Percentiles rank a stretch among this genome's conserved stretches.
Conservation (phyloP, 1,284 basidiomycete genomes). For the Anthracocystis walkeri region DNA sequence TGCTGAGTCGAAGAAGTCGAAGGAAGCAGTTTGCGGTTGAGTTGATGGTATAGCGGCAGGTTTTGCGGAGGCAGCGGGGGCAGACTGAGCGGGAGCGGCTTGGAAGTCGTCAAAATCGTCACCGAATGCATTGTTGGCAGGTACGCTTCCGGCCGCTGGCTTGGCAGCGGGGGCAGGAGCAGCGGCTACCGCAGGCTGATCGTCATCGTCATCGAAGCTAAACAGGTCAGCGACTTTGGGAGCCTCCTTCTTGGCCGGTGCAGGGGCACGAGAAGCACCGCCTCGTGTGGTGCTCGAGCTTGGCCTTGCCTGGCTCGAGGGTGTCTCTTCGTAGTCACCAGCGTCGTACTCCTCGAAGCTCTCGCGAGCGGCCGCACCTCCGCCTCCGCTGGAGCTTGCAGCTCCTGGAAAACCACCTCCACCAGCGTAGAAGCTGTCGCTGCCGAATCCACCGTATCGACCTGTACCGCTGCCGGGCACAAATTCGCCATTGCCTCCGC, state of each 20-base stretch:
- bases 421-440: slow-evolving; percentile 74
- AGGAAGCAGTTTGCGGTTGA: slow-evolving; percentile 68
- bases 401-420: slow-evolving; percentile 73
- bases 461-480: slow-evolving; percentile 74
- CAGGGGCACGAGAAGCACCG: slow-evolving; percentile 19
- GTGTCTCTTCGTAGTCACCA: slow-evolving; percentile 85
- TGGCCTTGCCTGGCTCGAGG: slow-evolving; percentile 19
- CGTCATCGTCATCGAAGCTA: slow-evolving; percentile 79
- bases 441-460: slow-evolving; percentile 86
- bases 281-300: slow-evolving; percentile 33
- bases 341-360: slow-evolving; percentile 94
- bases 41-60: slow-evolving; percentile 74
- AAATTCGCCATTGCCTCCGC: slow-evolving; percentile 83
- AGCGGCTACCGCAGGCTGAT: slow-evolving; percentile 70
- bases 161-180: slow-evolving; percentile 44
- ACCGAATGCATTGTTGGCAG: slow-evolving; percentile 47
- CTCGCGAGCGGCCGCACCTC: slow-evolving; percentile 72
- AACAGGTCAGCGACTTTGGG: slow-evolving; percentile 77
- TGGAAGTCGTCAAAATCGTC: slow-evolving; percentile 66
- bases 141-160: slow-evolving; percentile 8
- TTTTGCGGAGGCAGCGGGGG: slow-evolving; percentile 71
- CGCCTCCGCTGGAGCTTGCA: slow-evolving; percentile 72
- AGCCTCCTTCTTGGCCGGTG: slow-evolving; percentile 54
- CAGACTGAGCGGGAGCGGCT: slow-evolving; percentile 32
- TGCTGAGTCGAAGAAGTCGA: slow-evolving; percentile 72